These are phyloP conservation scores for Rosellinia necatrix DNA, from an alignment of 2,329 filamentous ascomycete genomes.

Conservation along the genomic window DNA sequence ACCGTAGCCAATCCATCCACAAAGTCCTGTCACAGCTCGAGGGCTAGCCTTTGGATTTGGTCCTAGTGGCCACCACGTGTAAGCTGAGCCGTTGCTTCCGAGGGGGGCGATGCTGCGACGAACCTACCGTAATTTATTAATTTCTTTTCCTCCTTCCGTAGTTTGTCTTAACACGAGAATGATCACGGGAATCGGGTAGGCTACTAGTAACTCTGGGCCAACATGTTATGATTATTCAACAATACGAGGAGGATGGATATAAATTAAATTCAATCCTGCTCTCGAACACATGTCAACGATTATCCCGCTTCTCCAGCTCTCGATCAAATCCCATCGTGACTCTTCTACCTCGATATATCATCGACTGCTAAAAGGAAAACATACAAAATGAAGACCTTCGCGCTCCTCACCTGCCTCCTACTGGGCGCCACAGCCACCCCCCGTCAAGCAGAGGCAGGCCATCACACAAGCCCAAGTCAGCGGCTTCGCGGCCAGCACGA, in stretches of 20 bases:
- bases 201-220: background rate
- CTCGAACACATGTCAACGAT: background rate
- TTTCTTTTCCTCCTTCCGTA: too few species aligned
- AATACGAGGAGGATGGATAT: background rate
- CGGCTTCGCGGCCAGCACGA: conserved; percentile 31
- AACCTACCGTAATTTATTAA: too few species aligned
- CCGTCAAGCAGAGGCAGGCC: conserved; percentile 24
- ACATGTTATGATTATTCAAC: background rate
- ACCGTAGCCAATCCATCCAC: background rate
- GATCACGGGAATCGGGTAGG: background rate
- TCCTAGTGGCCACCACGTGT: too few species aligned
- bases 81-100: background rate
- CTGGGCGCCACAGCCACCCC: conserved; percentile 29
- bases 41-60: too few species aligned
- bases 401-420: conserved; percentile 29
- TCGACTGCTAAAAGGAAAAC: background rate
- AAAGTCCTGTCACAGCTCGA: background rate
- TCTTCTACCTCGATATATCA: background rate
- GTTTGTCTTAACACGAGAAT: background rate
- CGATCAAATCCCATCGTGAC: background rate
- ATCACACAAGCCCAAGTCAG: conserved; percentile 25
- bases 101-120: too few species aligned
- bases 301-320: background rate
- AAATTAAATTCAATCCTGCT: background rate
- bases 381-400: conserved; percentile 34